Evolutionary conservation across 2,329 filamentous ascomycete genomes (phyloP), one percentile per base, ranked within the genome.

Genomic region (Curvularia verruculosa): DNA sequence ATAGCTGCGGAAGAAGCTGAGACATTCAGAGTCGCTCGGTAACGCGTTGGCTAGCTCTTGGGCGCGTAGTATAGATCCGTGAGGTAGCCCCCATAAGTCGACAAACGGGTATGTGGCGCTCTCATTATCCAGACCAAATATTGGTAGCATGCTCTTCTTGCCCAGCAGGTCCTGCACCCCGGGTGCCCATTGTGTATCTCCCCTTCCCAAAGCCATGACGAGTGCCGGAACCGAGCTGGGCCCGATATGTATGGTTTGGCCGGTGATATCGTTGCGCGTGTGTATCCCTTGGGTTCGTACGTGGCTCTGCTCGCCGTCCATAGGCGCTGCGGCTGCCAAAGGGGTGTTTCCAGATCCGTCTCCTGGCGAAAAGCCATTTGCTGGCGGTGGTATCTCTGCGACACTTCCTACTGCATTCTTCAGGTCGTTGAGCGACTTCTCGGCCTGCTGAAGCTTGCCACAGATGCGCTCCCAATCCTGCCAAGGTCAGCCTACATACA

Each of bases 91-190:
- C 85, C 85, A 88, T 2, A 88, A 74, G 66, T 87, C 85, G 26
- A 88, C 84, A 64, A 88, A 88, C 6, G 85, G 85, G 66, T 88
- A 88, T 8, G 85, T 87, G 3, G 84, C 84, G 36, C 82, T 85
- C 65, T 87, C 85, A 63, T 88, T 87, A 66, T 87, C 85, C 31
- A 88, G 77, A 2, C 85, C 85, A 54, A 88, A 80, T 52, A 87
- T 83, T 0, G 85, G 85, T 21, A 88, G 73, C 61, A 88, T 85
- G 45, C 83, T 85, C 63, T 85, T 85, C 62, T 76, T 77, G 56
- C 86, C 84, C 43, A 87, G 73, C 12, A 87, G 73, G 47, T 86
- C 82, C 60, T 85, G 82, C 12, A 85, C 79, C 34, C 84, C 81
- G 23, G 83, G 81, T 44, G 67, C 67, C 63, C 83, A 77, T 41